Evolutionary conservation across 352 stramenopile genomes (phyloP).

Genomic region (Phytophthora quininea): DNA sequence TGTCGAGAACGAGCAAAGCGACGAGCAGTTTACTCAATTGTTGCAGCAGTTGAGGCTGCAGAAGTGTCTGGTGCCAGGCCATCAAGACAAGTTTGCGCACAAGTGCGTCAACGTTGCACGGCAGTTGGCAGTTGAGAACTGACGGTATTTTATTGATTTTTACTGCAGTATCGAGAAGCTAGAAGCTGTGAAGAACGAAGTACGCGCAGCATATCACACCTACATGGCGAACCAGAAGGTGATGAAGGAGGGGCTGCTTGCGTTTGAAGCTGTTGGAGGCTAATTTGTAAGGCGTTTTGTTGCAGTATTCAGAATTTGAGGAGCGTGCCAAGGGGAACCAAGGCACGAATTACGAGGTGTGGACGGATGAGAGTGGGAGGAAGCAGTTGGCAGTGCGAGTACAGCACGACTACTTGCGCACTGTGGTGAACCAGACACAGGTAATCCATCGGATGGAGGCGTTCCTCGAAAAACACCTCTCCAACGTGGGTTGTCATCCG

Average conservation of each 20-base stretch:
- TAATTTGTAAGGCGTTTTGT: not conserved
- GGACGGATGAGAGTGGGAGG: constrained; percentile 26
- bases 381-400: constrained; percentile 44
- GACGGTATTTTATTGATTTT: not conserved
- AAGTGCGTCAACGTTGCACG: constrained; percentile 34
- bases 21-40: constrained; percentile 31
- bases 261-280: not conserved
- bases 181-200: constrained; percentile 70
- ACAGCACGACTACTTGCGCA: constrained; percentile 55
- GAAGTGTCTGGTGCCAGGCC: constrained; percentile 47
- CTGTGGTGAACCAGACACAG: constrained; percentile 35
- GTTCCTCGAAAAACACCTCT: constrained; percentile 53
- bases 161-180: constrained; percentile 53
- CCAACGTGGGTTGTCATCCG: constrained; percentile 70
- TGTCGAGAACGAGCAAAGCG: constrained; percentile 19
- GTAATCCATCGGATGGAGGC: constrained; percentile 43
- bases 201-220: constrained; percentile 61
- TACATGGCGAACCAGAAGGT: constrained; percentile 55
- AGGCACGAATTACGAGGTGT: constrained; percentile 61
- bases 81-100: constrained; percentile 43
- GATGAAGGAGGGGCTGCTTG: not conserved
- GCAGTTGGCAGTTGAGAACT: not conserved
- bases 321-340: constrained; percentile 39
- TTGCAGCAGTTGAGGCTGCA: constrained; percentile 45
- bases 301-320: constrained; percentile 67